These are phyloP conservation scores for Torulaspora gathmanii DNA, from an alignment of 805 yeast genomes.

Conservation along the genomic window DNA sequence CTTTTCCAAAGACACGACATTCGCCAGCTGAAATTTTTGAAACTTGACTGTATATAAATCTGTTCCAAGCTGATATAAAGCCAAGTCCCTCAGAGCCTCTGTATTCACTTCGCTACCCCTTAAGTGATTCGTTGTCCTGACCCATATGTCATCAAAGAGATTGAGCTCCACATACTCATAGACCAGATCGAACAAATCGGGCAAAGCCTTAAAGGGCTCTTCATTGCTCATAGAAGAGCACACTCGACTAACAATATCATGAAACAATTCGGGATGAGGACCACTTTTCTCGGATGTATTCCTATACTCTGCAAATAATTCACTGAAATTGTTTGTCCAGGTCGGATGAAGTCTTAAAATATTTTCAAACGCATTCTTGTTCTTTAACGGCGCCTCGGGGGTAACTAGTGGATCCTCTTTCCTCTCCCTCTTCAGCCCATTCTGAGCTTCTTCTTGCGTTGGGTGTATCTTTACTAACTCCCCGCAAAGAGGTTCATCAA, in stretches of 20 bases:
- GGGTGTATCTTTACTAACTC: conserved; percentile 21
- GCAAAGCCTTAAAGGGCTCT: conserved; percentile 13
- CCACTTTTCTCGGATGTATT: conserved; percentile 36
- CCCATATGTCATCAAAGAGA: conserved; percentile 65
- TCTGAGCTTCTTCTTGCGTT: background rate
- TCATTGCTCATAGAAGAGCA: conserved; percentile 13
- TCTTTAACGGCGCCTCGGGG: conserved; percentile 4
- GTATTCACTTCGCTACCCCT: conserved; percentile 21
- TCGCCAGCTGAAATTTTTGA: conserved; percentile 28
- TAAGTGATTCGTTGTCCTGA: conserved; percentile 34
- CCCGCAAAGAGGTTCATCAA: conserved; percentile 55
- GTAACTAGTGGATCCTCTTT: background rate
- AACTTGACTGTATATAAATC: conserved; percentile 38
- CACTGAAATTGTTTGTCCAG: conserved; percentile 35
- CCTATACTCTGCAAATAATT: conserved; percentile 32
- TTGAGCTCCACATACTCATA: conserved; percentile 69
- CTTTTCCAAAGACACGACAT: conserved; percentile 37
- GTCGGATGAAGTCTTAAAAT: conserved; percentile 13
- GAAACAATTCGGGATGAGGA: conserved; percentile 26
- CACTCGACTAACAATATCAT: conserved; percentile 28
- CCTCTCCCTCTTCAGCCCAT: background rate
- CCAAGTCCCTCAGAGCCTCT: conserved; percentile 31
- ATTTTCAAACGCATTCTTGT: conserved; percentile 14
- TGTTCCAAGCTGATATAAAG: conserved; percentile 44
- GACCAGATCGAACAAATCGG: conserved; percentile 47